Percentiles rank a stretch among this genome's conserved stretches.
These are phyloP conservation scores for Zhuliangozyma parablackwelliae DNA, from an alignment of 1,139 yeast genomes.

Conservation along the genomic window DNA sequence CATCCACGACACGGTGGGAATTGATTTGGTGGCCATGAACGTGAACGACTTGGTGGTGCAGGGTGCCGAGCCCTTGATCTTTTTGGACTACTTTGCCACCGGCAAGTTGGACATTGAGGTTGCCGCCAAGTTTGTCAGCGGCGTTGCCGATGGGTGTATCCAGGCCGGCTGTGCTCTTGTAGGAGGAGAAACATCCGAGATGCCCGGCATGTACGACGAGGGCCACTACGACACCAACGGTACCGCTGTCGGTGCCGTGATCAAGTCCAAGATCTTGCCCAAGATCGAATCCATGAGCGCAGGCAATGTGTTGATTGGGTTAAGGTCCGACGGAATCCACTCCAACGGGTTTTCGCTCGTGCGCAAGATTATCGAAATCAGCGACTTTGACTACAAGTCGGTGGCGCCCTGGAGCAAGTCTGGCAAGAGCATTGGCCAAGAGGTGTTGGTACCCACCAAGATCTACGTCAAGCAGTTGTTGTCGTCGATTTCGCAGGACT, in stretches of 20 bases:
- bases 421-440: slow-evolving; percentile 76
- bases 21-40: slow-evolving; percentile 98
- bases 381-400: slow-evolving; percentile 63
- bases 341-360: slow-evolving; percentile 96
- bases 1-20: slow-evolving; percentile 94
- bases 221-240: slow-evolving; percentile 98
- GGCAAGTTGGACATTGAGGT: slow-evolving; percentile 81
- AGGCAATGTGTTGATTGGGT: slow-evolving; percentile 83
- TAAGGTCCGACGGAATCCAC: slow-evolving; percentile 89
- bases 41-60: slow-evolving; percentile 96
- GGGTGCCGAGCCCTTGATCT: slow-evolving; percentile 96
- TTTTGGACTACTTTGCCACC: slow-evolving; percentile 94
- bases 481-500: slow-evolving; percentile 62
- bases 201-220: slow-evolving; percentile 97
- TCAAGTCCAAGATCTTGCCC: slow-evolving; percentile 72
- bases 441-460: slow-evolving; percentile 82
- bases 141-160: slow-evolving; percentile 96
- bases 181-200: slow-evolving; percentile 98
- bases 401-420: slow-evolving; percentile 80
- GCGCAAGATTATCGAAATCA: slow-evolving; percentile 85
- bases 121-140: slow-evolving; percentile 86
- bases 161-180: slow-evolving; percentile 96
- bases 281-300: slow-evolving; percentile 56
- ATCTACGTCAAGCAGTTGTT: slow-evolving; percentile 90
- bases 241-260: slow-evolving; percentile 99